Evolutionary conservation across 75 land plant species (phyloP), one percentile per base, ranked within the genome.

Genomic region (Pinus tabuliformis): DNA sequence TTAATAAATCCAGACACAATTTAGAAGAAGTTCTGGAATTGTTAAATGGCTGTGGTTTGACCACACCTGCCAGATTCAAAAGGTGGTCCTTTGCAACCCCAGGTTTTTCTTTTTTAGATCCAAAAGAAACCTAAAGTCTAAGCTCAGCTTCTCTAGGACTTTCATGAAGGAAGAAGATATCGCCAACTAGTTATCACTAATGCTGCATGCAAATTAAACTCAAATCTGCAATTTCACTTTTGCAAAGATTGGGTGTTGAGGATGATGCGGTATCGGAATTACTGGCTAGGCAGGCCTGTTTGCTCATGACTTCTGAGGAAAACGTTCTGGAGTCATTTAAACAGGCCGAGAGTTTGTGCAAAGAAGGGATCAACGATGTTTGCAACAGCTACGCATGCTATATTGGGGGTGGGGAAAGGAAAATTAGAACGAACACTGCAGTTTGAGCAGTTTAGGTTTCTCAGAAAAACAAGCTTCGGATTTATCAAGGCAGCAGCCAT

Each of bases 401-500:
- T 3, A 33, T 11, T 6, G 28, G 17, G 62, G 70, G 58, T 56
- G 54, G 64, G 16, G 16, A 56, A 13, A 1, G 3, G 13, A 37
- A 54, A 36, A 39, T 73, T 24, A 14, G 62, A 18, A 18, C 33
- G n/a, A 76, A 83, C 15, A 77, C 65, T 54, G 15, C 61, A 1
- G 54, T 65, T 80, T 37, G 17, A 73, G 52, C 37, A 58, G 73
- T 45, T 79, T 72, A 64, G 81, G 81, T 49, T 76, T 83, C 37
- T 71, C 57, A 54, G 76, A 77, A 14, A 22, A 62, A 28, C 73
- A 80, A 75, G 42, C 79, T 6, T 22, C 70, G 5, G 77, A 37
- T 66, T 68, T 83, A 5, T 70, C 76, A 26, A 62, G 8, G 60
- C 37, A 71, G 24, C 77, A 75, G 11, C 84, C 84, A 49, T 6